Base-by-base conservation (phyloP, 352 stramenopile genomes). In the Phytophthora macrochlamydospora region DNA sequence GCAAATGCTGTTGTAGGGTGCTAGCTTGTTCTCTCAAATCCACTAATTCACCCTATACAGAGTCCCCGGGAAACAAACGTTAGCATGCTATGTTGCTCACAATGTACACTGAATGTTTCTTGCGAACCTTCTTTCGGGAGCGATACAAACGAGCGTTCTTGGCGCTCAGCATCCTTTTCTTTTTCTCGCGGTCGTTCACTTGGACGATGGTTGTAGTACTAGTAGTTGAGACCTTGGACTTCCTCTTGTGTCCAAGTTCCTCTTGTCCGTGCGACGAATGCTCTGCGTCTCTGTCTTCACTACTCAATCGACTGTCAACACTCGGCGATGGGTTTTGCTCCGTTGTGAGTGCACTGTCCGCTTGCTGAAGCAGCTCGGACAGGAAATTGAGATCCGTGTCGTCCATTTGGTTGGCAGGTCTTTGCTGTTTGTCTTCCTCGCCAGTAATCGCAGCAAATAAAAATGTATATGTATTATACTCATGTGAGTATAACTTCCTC, bases 331-430 rank as follows among this genome's bases (percentile, higher is more conserved):
- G 38, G 29, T 35, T 4, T n/a, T 42, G 43, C 13, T 3, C 43
- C 18, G 43, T 3, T 49, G 43, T 24, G 18, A 24, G 43, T 7
- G 8, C 28, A 28, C 29, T 69, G 43, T 76, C 63, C 28, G 81
- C 76, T 28, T 80, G 74, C 9, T 76, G 62, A 35, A 90, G 59
- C 2, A 87, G 77, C 33, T 87, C 74, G 1, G 74, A 83, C 14
- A 90, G 70, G 43, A 90, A 83, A 50, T 48, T 75, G 40, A 73
- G 54, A 53, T 73, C 66, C 18, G 33, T 31, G 7, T 65, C 66
- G 44, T 69, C 60, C 51, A 69, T 60, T 38, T 58, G 65, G 7
- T 37, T 3, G 13, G 29, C 56, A 28, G 44, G 7, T 33, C 44
- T 30, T 14, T n/a, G 51, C 18, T 33, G 8, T 48, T 28, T 28